Evolutionary conservation across 768 basidiomycete species (phyloP), one percentile per base, ranked within the genome.

Genomic region (Steccherinum ochraceum): DNA sequence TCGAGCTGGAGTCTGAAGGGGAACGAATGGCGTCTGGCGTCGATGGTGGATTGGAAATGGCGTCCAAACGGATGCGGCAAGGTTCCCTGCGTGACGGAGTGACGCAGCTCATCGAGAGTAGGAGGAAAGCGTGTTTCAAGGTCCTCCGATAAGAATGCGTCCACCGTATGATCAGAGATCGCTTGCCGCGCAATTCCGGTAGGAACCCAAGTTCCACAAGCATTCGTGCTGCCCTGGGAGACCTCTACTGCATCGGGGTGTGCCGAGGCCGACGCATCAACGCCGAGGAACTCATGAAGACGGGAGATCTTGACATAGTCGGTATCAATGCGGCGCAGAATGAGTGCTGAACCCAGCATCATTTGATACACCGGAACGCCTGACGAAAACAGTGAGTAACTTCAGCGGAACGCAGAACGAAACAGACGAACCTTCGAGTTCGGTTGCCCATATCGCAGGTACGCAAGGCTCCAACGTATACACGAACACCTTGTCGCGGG

Each of bases 341-440:
- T 71, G 25, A 75, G 68, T 46, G 72, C 71, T 5, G 74, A 64
- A 39, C 78, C 80, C 10, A 88, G 72, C 47, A 68, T 72, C 65
- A 81, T 84, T 61, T 84, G 83, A 65, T 87, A 89, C 46, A 89
- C 85, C 35, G 84, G 78, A 50, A 89, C 83, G 57, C 81, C 86
- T 89, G 59, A 4, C 24, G 3, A 23, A 20, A 24, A 49, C 19
- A 21, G n/a, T 60, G 30, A 54, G 62, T 56, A 51, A 60, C 57
- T 52, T 21, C 16, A 60, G 44, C 30, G 50, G 52, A 23, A 39
- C 30, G 23, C 48, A 25, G 40, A 53, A 41, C 53, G 18, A 42
- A 40, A 30, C 20, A n/a, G 48, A 62, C 78, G 25, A 52, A 84
- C 86, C 85, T 76, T 87, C 85, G 50, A 84, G 67, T 59, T 84